Evolutionary conservation across 1,284 basidiomycete genomes (phyloP), one percentile per base, ranked within the genome.

Genomic region (Hemileccinum hortonii): DNA sequence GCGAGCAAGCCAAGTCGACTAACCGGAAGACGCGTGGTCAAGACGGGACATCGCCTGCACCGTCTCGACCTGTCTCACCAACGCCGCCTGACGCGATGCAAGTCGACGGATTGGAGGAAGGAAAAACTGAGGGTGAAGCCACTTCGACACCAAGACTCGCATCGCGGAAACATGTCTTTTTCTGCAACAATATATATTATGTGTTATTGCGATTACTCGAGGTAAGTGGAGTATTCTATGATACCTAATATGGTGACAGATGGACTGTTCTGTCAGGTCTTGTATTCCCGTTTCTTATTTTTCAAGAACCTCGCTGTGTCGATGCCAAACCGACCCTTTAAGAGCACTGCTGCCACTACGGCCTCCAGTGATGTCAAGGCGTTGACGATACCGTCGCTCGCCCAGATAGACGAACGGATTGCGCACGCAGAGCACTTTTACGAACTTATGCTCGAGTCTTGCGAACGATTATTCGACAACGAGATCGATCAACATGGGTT

Each of bases 401-500:
- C 39, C 36, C 61, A 56, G 46, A 4, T 53, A 41, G 62, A 67
- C 38, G 69, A 71, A 45, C 57, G 64, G 32, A 41, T 50, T 16
- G 41, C 54, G 6, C 66, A 76, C 35, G 72, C 75, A 3, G 74
- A 74, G 35, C 80, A 94, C 63, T 91, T 84, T 62, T 98, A 98
- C 64, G 84, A 86, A 50, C 80, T 94, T 52, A 75, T 95, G 59
- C 80, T 99, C 21, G 90, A 90, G 56, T 84, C 92, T 8, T 92
- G 91, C 65, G 95, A 98, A 71, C 83, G 87, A 54, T 70, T 98
- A 49, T 98, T 98, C 61, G 94, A 97, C 66, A 90, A 90, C 59
- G 92, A 96, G 66, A 79, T 98, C 24, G 96, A 98, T 62, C 87
- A 88, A 58, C 75, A 78, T 40, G 81, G 79, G 2, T 98, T 94